phyloP scores from a whole-genome alignment of 129 eudicot species.

The Solidago caesia region DNA sequence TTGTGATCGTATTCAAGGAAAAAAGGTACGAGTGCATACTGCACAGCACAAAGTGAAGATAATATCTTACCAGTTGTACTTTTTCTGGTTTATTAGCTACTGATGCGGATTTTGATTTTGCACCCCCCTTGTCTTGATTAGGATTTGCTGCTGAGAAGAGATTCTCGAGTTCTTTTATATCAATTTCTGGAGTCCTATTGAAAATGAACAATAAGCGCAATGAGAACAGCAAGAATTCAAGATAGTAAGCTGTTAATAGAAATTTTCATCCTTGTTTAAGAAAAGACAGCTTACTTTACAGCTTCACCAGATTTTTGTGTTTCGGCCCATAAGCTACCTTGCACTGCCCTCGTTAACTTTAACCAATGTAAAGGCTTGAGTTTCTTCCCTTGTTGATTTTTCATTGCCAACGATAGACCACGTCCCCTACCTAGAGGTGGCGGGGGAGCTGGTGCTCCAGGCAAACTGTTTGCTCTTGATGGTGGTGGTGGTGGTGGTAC shows the following conservation, averaged over 20 bases:
- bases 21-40: constrained; percentile 10
- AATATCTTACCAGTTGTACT: constrained; percentile 71
- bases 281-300: constrained; percentile 51
- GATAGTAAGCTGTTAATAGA: not conserved
- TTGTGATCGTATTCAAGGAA: not conserved
- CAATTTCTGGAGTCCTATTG: constrained; percentile 76
- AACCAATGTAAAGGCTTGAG: constrained; percentile 97
- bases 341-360: constrained; percentile 83
- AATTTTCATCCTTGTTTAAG: not conserved
- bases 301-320: constrained; percentile 79
- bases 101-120: constrained; percentile 49
- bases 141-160: constrained; percentile 73
- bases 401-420: constrained; percentile 26
- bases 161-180: constrained; percentile 87
- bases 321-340: constrained; percentile 99
- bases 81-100: constrained; percentile 66
- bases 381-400: constrained; percentile 52
- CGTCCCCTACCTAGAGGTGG: constrained; percentile 49
- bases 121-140: constrained; percentile 42
- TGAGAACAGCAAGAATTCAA: constrained; percentile 15
- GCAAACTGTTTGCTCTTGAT: constrained; percentile 22
- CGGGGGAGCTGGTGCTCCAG: constrained; percentile 65
- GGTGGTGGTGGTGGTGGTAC: constrained; percentile 43
- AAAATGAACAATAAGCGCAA: constrained; percentile 16
- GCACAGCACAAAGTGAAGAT: not conserved